Base-by-base conservation (phyloP, 1,284 basidiomycete genomes). In the Earliella scabrosa region DNA sequence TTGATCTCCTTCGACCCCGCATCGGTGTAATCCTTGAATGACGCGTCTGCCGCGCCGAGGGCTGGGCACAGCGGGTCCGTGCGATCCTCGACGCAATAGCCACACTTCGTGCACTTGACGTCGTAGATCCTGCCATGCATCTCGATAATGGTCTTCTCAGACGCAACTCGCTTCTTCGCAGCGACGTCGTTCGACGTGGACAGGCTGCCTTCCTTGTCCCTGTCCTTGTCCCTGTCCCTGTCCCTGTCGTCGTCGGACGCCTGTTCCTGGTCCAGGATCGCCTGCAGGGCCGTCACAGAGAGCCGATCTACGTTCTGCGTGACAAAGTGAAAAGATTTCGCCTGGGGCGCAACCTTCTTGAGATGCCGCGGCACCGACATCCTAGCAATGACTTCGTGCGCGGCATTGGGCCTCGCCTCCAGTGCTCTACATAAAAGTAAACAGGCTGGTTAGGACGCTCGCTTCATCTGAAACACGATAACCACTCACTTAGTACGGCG, bases 281-380 rank as follows among this genome's bases (percentile, higher is more conserved):
- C 24, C 1, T 63, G 52, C 11, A 66, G 49, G n/a, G 74, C 74
- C 20, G 68, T 63, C 14, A 56, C 48, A 36, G 70, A 73, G 10
- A 77, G 67, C 4, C 73, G 69, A 53, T 77, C 76, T 14, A 78
- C 71, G 54, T 78, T 78, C 56, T 77, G 75, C 0, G 75, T 77
- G 39, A 77, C 65, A n/a, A 76, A 66, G 20, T 68, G 66, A 35
- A 71, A 68, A 14, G 43, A 49, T 43, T 57, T 63, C 8, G 69
- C 58, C 9, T 48, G 32, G 7, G 68, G 67, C 7, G 68, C 64
- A 24, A 69, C 43, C 13, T 46, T 61, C 24, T 51, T 47, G 14
- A 67, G 61, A 45, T 52, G 39, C 20, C 51, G 45, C 9, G 66
- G 66, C 29, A 64, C 38, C 23, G 66, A 57, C 21, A 75, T 50